phyloP scores from a whole-genome alignment of 441 rosid genomes.

The Monsonia emarginata region DNA sequence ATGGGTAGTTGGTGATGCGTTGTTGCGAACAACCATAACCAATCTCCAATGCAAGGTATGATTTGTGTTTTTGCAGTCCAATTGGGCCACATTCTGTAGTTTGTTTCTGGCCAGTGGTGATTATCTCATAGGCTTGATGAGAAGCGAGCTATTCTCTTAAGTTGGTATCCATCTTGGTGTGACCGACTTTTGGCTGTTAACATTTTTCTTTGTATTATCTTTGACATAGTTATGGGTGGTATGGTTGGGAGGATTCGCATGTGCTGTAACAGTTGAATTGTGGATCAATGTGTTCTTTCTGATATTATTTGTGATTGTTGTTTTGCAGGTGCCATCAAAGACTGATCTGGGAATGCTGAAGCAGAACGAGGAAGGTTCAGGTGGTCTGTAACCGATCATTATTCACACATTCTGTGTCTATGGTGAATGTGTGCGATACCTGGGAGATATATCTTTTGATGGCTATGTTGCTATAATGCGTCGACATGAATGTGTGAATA shows the following conservation, averaged over 20 bases:
- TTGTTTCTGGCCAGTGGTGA: not conserved
- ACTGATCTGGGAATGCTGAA: not conserved
- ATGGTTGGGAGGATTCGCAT: no score
- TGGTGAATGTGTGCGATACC: not conserved
- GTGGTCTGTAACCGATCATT: not conserved
- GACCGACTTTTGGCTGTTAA: no score
- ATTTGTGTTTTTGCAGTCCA: not conserved
- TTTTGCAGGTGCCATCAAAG: not conserved
- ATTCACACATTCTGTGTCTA: not conserved
- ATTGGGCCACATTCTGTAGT: not conserved
- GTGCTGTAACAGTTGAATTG: no score
- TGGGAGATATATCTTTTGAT: not conserved
- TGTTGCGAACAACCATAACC: conserved; percentile 67
- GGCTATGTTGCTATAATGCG: not conserved
- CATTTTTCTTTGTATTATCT: no score
- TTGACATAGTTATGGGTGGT: no score
- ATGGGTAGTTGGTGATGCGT: conserved; percentile 55
- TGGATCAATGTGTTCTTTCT: not conserved
- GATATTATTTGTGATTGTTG: not conserved
- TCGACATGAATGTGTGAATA: not conserved
- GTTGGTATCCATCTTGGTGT: no score
- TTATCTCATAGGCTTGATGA: not conserved
- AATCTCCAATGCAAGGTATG: conserved; percentile 70
- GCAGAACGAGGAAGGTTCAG: not conserved
- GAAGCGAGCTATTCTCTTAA: no score